These are phyloP conservation scores for Trichopus zeylanicus DNA, from an alignment of 116 monocot species.

Conservation along the genomic window DNA sequence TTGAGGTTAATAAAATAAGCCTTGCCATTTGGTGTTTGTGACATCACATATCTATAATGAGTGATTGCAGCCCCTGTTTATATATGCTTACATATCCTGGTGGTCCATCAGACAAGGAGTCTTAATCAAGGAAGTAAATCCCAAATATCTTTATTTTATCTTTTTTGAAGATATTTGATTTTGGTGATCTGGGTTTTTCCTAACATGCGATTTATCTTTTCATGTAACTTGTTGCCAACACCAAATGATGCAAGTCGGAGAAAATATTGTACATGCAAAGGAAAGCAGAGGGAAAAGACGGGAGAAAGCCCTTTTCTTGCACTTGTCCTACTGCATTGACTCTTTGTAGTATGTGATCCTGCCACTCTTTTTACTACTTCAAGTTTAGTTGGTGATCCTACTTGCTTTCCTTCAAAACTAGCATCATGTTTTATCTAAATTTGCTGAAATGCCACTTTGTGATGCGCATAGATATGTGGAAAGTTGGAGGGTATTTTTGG, in stretches of 20 bases:
- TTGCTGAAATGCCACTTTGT: too few relatives aligned
- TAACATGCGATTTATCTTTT: slow-evolving; percentile 6
- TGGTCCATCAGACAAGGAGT: slow-evolving; percentile 21
- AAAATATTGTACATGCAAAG: slow-evolving; percentile 7
- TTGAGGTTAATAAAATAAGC: neutral
- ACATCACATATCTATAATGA: slow-evolving; percentile 13
- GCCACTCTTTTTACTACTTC: neutral
- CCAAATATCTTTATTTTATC: slow-evolving; percentile 6
- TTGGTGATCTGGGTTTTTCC: slow-evolving; percentile 5
- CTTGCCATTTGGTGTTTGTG: slow-evolving; percentile 1
- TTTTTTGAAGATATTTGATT: slow-evolving; percentile 3
- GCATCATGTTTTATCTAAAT: too few relatives aligned
- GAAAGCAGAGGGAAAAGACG: slow-evolving; percentile 4
- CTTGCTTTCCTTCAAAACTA: neutral
- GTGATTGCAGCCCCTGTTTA: neutral
- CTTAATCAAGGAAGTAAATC: slow-evolving; percentile 19
- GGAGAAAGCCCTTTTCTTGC: slow-evolving; percentile 7
- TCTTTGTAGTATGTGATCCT: slow-evolving; percentile 12
- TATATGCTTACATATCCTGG: neutral
- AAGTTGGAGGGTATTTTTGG: too few relatives aligned
- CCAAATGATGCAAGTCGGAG: slow-evolving; percentile 27
- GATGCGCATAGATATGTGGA: too few relatives aligned
- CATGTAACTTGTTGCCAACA: slow-evolving; percentile 27
- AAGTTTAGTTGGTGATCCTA: slow-evolving; percentile 13
- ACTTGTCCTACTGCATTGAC: slow-evolving; percentile 20